Conservation (phyloP, 1,139 yeast species). For the Geotrichum siamense region DNA sequence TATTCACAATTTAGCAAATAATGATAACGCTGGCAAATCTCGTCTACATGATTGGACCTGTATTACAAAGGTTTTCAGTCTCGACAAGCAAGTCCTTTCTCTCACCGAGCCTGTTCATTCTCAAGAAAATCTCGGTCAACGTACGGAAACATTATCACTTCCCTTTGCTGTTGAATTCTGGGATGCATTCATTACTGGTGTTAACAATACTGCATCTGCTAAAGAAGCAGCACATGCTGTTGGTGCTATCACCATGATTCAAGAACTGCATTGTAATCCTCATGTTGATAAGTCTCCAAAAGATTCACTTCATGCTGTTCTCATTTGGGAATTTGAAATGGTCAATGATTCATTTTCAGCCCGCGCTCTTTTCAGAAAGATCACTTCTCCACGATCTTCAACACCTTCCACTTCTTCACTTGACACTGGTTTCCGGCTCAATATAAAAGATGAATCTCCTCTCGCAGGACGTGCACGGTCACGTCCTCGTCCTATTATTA, state of each 20-base stretch:
- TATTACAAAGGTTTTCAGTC: constrained; percentile 29
- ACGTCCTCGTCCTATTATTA: constrained; percentile 3
- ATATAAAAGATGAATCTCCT: constrained; percentile 8
- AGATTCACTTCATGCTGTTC: constrained; percentile 24
- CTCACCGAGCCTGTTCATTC: constrained; percentile 29
- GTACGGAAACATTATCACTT: constrained; percentile 31
- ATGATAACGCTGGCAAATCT: constrained; percentile 15
- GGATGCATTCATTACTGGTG: constrained; percentile 36
- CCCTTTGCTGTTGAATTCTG: constrained; percentile 38
- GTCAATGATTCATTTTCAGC: constrained; percentile 34
- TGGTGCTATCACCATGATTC: constrained; percentile 34
- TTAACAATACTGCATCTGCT: constrained; percentile 24
- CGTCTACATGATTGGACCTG: constrained; percentile 29
- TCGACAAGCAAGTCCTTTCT: constrained; percentile 32
- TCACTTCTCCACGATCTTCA: constrained; percentile 8
- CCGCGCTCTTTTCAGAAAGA: constrained; percentile 32
- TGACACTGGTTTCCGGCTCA: constrained; percentile 6
- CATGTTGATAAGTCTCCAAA: constrained; percentile 10
- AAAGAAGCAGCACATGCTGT: constrained; percentile 31
- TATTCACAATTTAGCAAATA: constrained; percentile 1
- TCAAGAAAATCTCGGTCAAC: constrained; percentile 26
- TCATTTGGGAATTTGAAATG: constrained; percentile 34
- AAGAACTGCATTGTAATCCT: constrained; percentile 28
- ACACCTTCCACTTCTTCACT: background rate
- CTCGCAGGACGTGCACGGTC: constrained; percentile 14